Base-by-base conservation (phyloP, 2,329 filamentous ascomycete genomes). In the Neocatenulostroma microsporum region DNA sequence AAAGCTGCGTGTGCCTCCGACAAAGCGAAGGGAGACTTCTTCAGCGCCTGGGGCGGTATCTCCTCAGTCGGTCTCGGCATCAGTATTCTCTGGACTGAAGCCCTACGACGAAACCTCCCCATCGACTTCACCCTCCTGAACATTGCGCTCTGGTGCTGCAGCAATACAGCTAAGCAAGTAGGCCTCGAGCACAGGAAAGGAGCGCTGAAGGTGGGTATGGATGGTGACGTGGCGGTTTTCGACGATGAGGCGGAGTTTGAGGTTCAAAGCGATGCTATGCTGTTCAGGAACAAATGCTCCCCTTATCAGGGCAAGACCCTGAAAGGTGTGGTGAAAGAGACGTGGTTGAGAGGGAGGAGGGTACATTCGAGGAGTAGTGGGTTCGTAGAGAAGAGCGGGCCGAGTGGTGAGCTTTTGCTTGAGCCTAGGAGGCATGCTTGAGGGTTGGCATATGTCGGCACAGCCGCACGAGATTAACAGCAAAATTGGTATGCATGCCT, bases 21-120 rank as follows among this genome's bases (percentile, higher is more conserved):
- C 2, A 57, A 62, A 24, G 62, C 67, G 15, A 61, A 63, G 17
- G 91, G 91, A 24, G 85, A 96, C 64, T 96, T 98, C 72, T 91
- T 96, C 64, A 78, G 82, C 3, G 88, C 88, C 1, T 98, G 91
- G 91, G 91, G 91, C 36, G 91, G 91, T 11, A 94, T 98, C 54
- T 89, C 84, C 3, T 91, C 84, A 4, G 89, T 98, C 13, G 91
- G 91, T 0, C 75, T 98, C 1, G 91, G 91, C 1, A 72, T 98
- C 3, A 85, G 86, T 4, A 94, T 98, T 47, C 72, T 98, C 5
- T 82, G 88, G 78, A 88, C 85, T 0, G 79, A 86, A 29, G 73
- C 83, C 21, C 68, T 72, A 56, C 72, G 76, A 45, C 73, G 83
- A 26, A 66, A 74, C 28, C 63, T 71, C 21, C 59, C 67, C 7